phyloP scores from a whole-genome alignment of 1,284 basidiomycete genomes.

The Apiotrichum sp. region DNA sequence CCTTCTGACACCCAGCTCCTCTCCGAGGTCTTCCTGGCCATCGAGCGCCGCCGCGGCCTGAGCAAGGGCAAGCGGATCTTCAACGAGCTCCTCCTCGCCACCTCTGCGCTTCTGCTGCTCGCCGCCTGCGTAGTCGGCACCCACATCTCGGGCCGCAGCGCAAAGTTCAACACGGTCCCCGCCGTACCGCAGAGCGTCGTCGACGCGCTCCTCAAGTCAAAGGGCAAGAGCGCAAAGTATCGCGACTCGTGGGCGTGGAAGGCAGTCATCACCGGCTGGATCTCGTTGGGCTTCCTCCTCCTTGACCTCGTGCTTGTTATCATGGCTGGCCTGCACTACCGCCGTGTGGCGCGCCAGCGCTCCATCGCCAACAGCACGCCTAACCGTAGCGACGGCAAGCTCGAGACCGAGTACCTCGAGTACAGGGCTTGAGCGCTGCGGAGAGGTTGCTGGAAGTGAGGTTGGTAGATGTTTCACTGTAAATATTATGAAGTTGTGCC shows the following conservation, averaged over 20 bases:
- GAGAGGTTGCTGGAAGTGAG: no score
- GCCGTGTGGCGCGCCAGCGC: background rate
- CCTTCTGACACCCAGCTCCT: background rate
- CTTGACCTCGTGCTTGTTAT: constrained; percentile 8
- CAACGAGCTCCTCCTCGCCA: constrained; percentile 13
- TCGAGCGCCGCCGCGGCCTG: background rate
- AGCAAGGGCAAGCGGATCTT: constrained; percentile 4
- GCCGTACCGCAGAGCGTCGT: background rate
- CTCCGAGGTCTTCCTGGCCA: constrained; percentile 11
- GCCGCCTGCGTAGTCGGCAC: constrained; percentile 5
- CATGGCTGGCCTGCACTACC: constrained; percentile 12
- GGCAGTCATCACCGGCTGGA: constrained; percentile 12
- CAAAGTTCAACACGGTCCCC: background rate
- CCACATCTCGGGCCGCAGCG: background rate
- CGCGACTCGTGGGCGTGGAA: constrained; percentile 3
- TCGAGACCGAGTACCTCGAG: background rate
- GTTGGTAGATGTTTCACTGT: no score
- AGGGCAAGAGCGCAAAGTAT: constrained; percentile 6
- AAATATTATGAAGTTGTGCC: no score
- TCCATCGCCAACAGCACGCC: background rate
- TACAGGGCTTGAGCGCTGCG: background rate
- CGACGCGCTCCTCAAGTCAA: constrained; percentile 1
- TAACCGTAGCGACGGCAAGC: background rate
- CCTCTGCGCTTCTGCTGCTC: constrained; percentile 8
- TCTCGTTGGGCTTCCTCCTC: constrained; percentile 9